Percentiles rank a stretch among this genome's conserved stretches.
Evolutionary conservation across 1,284 basidiomycete genomes (phyloP).

Genomic region (Lentinus polychrous): DNA sequence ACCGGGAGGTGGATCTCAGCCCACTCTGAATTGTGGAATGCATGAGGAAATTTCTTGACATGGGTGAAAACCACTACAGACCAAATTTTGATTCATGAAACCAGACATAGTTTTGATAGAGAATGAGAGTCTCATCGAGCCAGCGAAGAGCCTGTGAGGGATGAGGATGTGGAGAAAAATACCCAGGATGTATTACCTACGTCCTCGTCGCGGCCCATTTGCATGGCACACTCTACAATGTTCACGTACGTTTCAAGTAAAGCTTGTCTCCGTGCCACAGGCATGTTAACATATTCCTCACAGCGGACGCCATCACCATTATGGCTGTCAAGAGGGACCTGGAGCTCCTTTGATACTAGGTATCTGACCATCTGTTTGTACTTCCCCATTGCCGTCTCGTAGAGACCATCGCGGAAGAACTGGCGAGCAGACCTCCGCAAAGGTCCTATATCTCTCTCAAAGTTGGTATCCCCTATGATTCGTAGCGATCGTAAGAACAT

Average conservation of each 20-base stretch:
- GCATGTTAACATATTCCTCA: conserved; percentile 1
- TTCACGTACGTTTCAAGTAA: conserved; percentile 2
- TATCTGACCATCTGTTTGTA: background rate
- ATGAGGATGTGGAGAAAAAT: background rate
- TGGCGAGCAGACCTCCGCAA: background rate
- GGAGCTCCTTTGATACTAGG: background rate
- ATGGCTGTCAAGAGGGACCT: background rate
- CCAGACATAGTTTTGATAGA: background rate
- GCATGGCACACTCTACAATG: background rate
- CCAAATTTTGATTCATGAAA: too few relatives aligned
- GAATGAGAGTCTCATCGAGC: conserved; percentile 1
- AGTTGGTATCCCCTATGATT: background rate
- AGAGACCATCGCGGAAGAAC: background rate
- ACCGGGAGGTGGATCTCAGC: background rate
- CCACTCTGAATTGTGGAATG: background rate
- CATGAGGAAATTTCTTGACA: background rate
- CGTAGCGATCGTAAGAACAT: too few relatives aligned
- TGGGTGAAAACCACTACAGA: background rate
- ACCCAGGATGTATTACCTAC: background rate
- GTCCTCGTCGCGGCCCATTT: background rate
- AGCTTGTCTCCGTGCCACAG: background rate
- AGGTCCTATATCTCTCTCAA: background rate
- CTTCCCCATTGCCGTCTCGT: background rate
- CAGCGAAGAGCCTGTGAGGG: background rate
- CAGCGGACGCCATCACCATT: background rate